Evolutionary conservation across 257 asterid species (phyloP).

Genomic region (Solanum peruvianum): DNA sequence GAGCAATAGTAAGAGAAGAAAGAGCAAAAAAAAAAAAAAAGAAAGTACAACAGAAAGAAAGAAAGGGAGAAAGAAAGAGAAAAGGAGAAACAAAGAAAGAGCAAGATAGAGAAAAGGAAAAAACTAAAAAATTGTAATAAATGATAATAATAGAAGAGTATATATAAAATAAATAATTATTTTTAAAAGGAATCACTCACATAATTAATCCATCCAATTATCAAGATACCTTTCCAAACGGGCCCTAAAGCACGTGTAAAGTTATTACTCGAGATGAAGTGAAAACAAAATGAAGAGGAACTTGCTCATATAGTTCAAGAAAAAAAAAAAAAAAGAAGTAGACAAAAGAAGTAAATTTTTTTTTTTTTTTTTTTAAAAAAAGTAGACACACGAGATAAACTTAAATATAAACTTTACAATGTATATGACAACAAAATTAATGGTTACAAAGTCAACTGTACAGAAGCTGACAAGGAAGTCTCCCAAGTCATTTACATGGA

Average conservation of each 20-base stretch:
- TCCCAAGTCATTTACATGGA: constrained; percentile 26
- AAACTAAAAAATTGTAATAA: too few species aligned
- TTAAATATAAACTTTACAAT: constrained; percentile 10
- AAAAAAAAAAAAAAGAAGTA: neutral
- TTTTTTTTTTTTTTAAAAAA: too few species aligned
- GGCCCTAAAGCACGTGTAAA: neutral
- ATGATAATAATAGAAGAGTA: too few species aligned
- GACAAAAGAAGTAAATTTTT: neutral
- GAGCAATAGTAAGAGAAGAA: too few species aligned
- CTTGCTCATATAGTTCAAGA: neutral
- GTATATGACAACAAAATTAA: constrained; percentile 15
- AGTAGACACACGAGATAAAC: neutral
- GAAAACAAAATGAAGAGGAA: neutral
- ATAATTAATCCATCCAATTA: too few species aligned
- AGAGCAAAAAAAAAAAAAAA: too few species aligned
- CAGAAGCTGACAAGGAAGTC: constrained; percentile 32
- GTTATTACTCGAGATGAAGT: neutral
- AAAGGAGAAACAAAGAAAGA: too few species aligned
- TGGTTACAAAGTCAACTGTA: constrained; percentile 39
- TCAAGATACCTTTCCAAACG: neutral
- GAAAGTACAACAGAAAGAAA: too few species aligned
- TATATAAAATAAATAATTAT: too few species aligned
- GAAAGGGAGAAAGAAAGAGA: too few species aligned
- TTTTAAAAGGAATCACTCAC: too few species aligned
- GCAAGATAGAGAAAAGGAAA: too few species aligned